These are phyloP conservation scores for Biancaea sappan DNA, from an alignment of 306 rosid species.

Conservation along the genomic window DNA sequence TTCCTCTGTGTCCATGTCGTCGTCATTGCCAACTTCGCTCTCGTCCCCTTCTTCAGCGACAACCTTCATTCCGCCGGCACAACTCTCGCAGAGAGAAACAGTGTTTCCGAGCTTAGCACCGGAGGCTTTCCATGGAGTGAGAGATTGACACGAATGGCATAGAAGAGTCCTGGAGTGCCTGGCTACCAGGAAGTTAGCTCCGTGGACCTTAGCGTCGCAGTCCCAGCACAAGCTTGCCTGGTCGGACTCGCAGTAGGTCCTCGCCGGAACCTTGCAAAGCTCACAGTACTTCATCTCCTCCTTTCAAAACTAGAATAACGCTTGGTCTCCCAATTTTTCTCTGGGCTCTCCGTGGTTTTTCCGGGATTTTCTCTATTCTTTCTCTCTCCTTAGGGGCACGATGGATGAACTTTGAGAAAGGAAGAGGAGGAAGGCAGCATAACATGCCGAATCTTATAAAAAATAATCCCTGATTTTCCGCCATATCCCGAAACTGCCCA, in stretches of 20 bases:
- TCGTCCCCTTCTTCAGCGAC: slow-evolving; percentile 30
- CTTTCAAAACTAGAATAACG: neutral
- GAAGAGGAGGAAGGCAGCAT: neutral
- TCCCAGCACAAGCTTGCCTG: slow-evolving; percentile 77
- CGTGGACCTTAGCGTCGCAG: slow-evolving; percentile 80
- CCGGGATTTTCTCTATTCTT: neutral
- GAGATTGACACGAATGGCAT: slow-evolving; percentile 70
- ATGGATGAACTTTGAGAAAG: neutral
- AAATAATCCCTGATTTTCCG: slow-evolving; percentile 21
- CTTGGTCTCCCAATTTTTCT: slow-evolving; percentile 28
- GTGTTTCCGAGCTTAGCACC: slow-evolving; percentile 68
- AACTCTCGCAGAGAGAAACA: slow-evolving; percentile 55
- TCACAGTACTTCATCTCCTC: slow-evolving; percentile 66
- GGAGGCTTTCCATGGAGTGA: slow-evolving; percentile 76
- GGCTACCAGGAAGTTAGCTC: slow-evolving; percentile 74
- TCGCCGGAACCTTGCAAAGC: slow-evolving; percentile 62
- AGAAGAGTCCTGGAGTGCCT: slow-evolving; percentile 71
- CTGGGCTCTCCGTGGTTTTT: neutral
- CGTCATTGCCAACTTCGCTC: slow-evolving; percentile 56
- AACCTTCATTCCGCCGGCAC: slow-evolving; percentile 44
- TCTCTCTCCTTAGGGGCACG: slow-evolving; percentile 38
- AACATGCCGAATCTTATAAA: neutral
- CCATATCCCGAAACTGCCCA: slow-evolving; percentile 36
- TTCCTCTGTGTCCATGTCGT: slow-evolving; percentile 38
- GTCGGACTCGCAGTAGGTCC: slow-evolving; percentile 73